Evolutionary conservation across 768 basidiomycete species (phyloP), one percentile per base, ranked within the genome.

Genomic region (Phanerochaete carnosa): DNA sequence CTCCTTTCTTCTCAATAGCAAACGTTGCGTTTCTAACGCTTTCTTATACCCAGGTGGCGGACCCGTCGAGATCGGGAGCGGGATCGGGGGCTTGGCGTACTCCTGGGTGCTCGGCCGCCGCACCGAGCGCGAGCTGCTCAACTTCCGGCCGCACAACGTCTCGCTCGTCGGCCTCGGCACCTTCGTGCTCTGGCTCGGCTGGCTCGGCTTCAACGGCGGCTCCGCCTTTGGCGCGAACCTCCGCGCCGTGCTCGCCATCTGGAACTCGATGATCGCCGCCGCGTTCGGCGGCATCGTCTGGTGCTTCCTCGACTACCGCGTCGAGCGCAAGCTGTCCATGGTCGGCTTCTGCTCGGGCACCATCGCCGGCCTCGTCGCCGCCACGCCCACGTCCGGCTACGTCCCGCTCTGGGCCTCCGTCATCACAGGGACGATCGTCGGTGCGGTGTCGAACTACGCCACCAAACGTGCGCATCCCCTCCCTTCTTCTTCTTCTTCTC

Each of bases 341-440:
- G 92, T 96, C 65, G 92, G 93, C 30, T 90, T 97, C 73, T 96
- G 95, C 74, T 92, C 85, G 1, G 94, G 94, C 25, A 92, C 92
- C 22, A 90, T 96, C 62, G 89, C 92, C 25, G 94, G 92, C 46
- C 81, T 93, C 51, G 93, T 95, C 55, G 91, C 90, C 35, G 92
- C 92, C 46, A 95, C 94, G 15, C 94, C 95, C 11, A 88, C 91
- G 11, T 88, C 89, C 13, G 94, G 95, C 33, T 95, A 76, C 73
- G 78, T 96, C 37, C 85, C 85, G 30, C 80, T 89, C 2, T 92
- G 94, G 84, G 83, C 87, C 0, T 82, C 91, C 39, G 79, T 95
- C 29, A 77, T 93, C 28, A 81, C 89, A 63, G 95, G 95, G 43
- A 73, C 88, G 66, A 68, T 94, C 52, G 81, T 87, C 4, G 94